Conservation (phyloP, 345 rosid species). For the Ceriops tagal region DNA sequence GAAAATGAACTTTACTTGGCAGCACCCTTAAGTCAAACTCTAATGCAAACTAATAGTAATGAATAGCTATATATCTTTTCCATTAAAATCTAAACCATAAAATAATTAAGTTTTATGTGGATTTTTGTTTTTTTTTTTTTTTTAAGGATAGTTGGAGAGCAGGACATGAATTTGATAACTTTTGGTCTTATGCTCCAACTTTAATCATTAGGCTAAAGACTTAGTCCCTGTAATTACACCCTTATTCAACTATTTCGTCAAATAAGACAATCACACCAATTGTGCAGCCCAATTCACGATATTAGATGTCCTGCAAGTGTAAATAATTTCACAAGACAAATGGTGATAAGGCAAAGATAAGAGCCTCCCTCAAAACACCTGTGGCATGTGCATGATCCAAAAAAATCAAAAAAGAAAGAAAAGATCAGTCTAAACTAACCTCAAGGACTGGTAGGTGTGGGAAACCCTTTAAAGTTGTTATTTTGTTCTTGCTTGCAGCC, state of each 20-base stretch:
- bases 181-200: no score
- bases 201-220: no score
- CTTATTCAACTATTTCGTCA: no score
- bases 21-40: slow-evolving; percentile 2
- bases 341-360: background rate
- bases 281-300: no score
- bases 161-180: no score
- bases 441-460: slow-evolving; percentile 90
- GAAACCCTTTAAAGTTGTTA: slow-evolving; percentile 83
- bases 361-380: slow-evolving; percentile 3
- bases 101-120: background rate
- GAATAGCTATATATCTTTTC: background rate
- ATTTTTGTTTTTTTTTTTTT: no score
- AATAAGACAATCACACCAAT: no score
- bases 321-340: background rate
- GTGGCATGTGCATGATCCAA: background rate
- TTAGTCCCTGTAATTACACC: no score
- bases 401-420: background rate
- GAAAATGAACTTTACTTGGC: background rate
- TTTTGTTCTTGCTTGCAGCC: slow-evolving; percentile 97
- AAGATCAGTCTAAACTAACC: slow-evolving; percentile 38
- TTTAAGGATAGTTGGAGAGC: no score
- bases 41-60: background rate
- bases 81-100: background rate
- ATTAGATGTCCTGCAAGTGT: no score